These are phyloP conservation scores for Lizonia empirigonia DNA, from an alignment of 2,329 filamentous ascomycete species.

Conservation along the genomic window DNA sequence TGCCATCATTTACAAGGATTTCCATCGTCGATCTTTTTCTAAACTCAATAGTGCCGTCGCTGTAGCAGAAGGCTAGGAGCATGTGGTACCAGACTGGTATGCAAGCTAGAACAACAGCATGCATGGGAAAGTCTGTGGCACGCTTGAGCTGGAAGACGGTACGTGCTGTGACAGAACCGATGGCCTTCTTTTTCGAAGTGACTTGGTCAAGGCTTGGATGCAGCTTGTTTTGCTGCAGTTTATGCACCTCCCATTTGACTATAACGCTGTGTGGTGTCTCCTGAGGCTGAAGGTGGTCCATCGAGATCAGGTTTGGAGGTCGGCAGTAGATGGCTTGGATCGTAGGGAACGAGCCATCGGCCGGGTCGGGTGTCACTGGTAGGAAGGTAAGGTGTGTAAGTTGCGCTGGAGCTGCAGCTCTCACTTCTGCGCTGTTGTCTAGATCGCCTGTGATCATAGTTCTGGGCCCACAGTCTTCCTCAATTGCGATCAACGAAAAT, in stretches of 20 bases:
- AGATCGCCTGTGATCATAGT: conserved; percentile 32
- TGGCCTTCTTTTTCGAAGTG: conserved; percentile 66
- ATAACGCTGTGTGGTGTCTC: conserved; percentile 75
- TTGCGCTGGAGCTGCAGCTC: conserved; percentile 39
- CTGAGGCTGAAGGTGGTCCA: conserved; percentile 60
- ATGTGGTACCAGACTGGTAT: conserved; percentile 73
- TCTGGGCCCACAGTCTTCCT: conserved; percentile 42
- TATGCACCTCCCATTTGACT: conserved; percentile 79
- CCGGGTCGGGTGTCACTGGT: conserved; percentile 66
- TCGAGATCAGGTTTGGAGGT: conserved; percentile 47
- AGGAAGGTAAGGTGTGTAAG: conserved; percentile 78
- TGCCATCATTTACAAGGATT: conserved; percentile 67
- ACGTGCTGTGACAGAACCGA: conserved; percentile 41
- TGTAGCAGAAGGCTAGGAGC: conserved; percentile 73
- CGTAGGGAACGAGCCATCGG: conserved; percentile 64
- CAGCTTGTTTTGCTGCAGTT: conserved; percentile 65
- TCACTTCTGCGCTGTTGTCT: conserved; percentile 29
- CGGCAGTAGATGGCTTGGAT: conserved; percentile 76
- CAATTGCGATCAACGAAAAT: conserved; percentile 35
- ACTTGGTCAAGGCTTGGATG: conserved; percentile 81
- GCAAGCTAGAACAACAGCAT: conserved; percentile 73
- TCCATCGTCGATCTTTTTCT: conserved; percentile 76
- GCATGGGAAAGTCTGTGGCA: conserved; percentile 69
- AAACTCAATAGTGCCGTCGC: conserved; percentile 81
- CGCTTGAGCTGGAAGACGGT: conserved; percentile 55